phyloP scores from a whole-genome alignment of 768 basidiomycete species.

The Boletus rex-veris region DNA sequence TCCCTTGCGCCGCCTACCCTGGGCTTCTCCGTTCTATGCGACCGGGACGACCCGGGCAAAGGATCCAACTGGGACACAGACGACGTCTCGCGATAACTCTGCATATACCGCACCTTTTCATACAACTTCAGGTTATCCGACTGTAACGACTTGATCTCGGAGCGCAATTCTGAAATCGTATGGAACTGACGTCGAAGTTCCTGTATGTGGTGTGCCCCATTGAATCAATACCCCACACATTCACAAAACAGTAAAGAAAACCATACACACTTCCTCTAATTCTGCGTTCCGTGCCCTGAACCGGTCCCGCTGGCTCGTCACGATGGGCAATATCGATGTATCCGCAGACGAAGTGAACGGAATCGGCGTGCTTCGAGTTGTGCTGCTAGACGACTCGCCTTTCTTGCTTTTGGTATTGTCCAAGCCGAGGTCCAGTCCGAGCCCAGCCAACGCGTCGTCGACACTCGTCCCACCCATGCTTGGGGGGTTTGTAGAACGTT shows the following conservation, averaged over 20 bases:
- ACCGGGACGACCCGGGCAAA: slow-evolving; percentile 41
- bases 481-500: slow-evolving; percentile 27
- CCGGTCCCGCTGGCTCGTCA: slow-evolving; percentile 95
- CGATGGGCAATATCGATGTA: slow-evolving; percentile 95
- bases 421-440: slow-evolving; percentile 56
- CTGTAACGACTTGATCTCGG: slow-evolving; percentile 89
- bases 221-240: too few species aligned
- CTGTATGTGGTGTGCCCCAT: slow-evolving; percentile 33
- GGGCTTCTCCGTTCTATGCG: slow-evolving; percentile 2
- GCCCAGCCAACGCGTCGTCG: slow-evolving; percentile 61
- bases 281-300: slow-evolving; percentile 97
- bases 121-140: slow-evolving; percentile 96
- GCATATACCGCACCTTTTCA: slow-evolving; percentile 99
- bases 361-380: slow-evolving; percentile 56
- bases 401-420: slow-evolving; percentile 15
- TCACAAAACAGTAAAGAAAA: background rate
- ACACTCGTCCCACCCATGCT: slow-evolving; percentile 25
- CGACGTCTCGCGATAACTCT: slow-evolving; percentile 84
- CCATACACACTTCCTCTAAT: slow-evolving; percentile 74
- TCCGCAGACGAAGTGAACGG: slow-evolving; percentile 76
- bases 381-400: slow-evolving; percentile 17
- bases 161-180: slow-evolving; percentile 87
- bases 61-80: slow-evolving; percentile 66
- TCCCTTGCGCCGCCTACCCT: slow-evolving; percentile 11
- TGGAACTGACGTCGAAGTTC: slow-evolving; percentile 96